These are phyloP conservation scores for Blastobotrys parvus DNA, from an alignment of 805 yeast genomes.

Conservation along the genomic window DNA sequence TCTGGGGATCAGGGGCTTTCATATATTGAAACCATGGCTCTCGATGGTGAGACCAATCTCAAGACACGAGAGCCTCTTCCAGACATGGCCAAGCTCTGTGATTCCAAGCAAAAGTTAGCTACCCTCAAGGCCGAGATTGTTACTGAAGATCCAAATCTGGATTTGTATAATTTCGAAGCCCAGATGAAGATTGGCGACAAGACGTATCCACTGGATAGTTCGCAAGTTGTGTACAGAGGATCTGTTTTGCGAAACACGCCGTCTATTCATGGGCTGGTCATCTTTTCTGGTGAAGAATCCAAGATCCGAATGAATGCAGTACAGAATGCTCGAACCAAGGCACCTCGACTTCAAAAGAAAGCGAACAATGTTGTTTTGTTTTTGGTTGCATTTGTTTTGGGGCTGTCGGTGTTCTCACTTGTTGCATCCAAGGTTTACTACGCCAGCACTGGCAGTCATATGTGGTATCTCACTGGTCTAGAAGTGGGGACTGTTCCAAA, in stretches of 20 bases:
- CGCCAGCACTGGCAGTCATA: slow-evolving; percentile 31
- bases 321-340: slow-evolving; percentile 80
- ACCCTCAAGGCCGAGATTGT: slow-evolving; percentile 43
- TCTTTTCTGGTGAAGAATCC: slow-evolving; percentile 93
- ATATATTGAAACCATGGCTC: slow-evolving; percentile 90
- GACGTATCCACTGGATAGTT: slow-evolving; percentile 59
- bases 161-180: slow-evolving; percentile 89
- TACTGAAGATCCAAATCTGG: slow-evolving; percentile 86
- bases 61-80: slow-evolving; percentile 65
- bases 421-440: slow-evolving; percentile 61
- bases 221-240: slow-evolving; percentile 85
- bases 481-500: slow-evolving; percentile 85
- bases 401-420: slow-evolving; percentile 69
- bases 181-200: slow-evolving; percentile 31
- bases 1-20: slow-evolving; percentile 51
- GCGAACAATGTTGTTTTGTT: slow-evolving; percentile 78
- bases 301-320: slow-evolving; percentile 93
- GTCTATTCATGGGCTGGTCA: slow-evolving; percentile 64
- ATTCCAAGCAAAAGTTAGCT: slow-evolving; percentile 39
- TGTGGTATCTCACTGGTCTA: slow-evolving; percentile 67
- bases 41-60: slow-evolving; percentile 94
- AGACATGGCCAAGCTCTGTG: slow-evolving; percentile 46
- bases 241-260: slow-evolving; percentile 80
- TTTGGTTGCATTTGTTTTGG: slow-evolving; percentile 77
- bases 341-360: slow-evolving; percentile 80